A percentile compares a stretch with the other conserved stretches of the same genome.
Evolutionary conservation across 1,284 basidiomycete genomes (phyloP).

Genomic region (Marasmius tenuissimus): DNA sequence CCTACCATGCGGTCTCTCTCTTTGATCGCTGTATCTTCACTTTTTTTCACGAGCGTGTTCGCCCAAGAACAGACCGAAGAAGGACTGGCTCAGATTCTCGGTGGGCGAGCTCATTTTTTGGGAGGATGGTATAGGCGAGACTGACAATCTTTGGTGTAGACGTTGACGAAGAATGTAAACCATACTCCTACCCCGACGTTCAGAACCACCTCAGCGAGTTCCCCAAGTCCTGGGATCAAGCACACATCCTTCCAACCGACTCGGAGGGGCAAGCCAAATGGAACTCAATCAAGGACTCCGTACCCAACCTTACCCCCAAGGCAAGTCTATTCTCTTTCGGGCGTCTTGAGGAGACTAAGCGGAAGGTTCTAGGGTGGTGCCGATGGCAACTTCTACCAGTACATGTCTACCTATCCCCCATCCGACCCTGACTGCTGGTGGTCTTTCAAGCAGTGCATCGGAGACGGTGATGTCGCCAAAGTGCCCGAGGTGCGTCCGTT

Average conservation of each 20-base stretch:
- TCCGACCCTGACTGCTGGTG: slow-evolving; percentile 52
- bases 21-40: neutral
- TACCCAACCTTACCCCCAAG: neutral
- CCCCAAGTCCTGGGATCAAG: neutral
- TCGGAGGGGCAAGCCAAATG: neutral
- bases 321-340: neutral
- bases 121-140: neutral
- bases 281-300: neutral
- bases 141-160: neutral
- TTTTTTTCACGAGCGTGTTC: neutral
- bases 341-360: neutral
- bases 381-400: neutral
- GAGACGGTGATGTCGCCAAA: slow-evolving; percentile 59
- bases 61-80: neutral
- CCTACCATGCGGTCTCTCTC: neutral
- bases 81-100: neutral
- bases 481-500: slow-evolving; percentile 54
- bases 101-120: neutral
- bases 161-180: neutral
- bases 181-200: neutral
- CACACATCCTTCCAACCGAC: neutral
- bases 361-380: neutral
- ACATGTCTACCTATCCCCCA: slow-evolving; percentile 21
- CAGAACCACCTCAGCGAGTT: neutral
- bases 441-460: slow-evolving; percentile 59